Evolutionary conservation across 163 green algal genomes (phyloP).

Genomic region (Volvox carteri): DNA sequence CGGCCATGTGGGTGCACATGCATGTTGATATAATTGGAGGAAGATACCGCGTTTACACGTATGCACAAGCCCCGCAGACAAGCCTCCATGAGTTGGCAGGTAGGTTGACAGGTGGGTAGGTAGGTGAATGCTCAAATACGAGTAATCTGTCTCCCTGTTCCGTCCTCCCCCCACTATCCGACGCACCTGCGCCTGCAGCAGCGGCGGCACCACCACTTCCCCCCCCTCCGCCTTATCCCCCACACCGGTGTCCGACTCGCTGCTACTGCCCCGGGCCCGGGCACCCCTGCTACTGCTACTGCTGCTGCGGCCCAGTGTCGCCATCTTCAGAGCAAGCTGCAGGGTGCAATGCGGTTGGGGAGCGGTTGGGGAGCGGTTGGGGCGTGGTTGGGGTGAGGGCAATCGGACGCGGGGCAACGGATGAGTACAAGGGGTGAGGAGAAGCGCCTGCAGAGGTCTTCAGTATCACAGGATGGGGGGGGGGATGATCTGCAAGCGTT

Average conservation of each 20-base stretch:
- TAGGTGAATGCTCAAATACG: no score
- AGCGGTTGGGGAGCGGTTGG: background rate
- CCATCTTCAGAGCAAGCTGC: conserved; percentile 58
- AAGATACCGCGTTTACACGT: no score
- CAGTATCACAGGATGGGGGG: no score
- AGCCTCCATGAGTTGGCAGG: no score
- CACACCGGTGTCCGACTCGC: background rate
- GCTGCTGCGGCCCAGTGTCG: background rate
- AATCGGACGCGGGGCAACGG: background rate
- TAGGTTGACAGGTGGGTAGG: no score
- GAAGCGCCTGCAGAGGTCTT: no score
- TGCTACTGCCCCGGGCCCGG: background rate
- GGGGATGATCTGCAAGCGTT: no score
- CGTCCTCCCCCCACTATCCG: no score
- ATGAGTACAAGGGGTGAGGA: background rate
- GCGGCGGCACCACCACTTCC: conserved; percentile 19
- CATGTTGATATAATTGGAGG: no score
- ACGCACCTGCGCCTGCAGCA: conserved; percentile 55
- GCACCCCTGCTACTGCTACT: background rate
- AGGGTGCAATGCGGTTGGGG: background rate
- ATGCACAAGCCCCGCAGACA: no score
- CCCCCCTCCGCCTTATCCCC: background rate
- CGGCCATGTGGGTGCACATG: no score
- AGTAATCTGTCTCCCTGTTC: no score
- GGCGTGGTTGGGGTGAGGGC: background rate